phyloP scores from a whole-genome alignment of 768 basidiomycete genomes.

The Cystofilobasidium bisporidii region DNA sequence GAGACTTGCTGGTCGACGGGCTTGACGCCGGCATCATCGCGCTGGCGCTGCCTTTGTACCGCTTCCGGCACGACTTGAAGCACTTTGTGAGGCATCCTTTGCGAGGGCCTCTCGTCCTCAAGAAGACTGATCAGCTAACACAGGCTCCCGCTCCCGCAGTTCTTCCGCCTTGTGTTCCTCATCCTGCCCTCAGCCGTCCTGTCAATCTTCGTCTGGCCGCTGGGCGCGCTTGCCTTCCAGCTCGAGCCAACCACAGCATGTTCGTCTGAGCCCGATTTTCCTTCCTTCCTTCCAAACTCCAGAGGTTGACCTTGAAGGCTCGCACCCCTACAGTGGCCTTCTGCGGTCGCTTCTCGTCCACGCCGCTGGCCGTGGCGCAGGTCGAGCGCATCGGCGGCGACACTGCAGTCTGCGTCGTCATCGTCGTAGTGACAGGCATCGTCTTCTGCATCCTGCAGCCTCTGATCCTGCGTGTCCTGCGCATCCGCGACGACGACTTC shows the following conservation, averaged over 20 bases:
- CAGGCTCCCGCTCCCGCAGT: neutral
- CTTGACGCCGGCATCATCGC: slow-evolving; percentile 22
- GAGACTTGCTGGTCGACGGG: slow-evolving; percentile 14
- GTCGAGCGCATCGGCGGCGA: slow-evolving; percentile 12
- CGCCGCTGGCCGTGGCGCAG: slow-evolving; percentile 19
- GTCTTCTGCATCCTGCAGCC: slow-evolving; percentile 13
- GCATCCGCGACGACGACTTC: slow-evolving; percentile 9
- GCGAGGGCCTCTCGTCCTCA: neutral
- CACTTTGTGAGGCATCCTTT: slow-evolving; percentile 4
- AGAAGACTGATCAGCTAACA: too few relatives aligned
- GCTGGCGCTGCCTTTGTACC: slow-evolving; percentile 17
- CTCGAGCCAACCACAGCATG: slow-evolving; percentile 3
- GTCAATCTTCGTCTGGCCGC: slow-evolving; percentile 19
- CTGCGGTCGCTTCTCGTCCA: slow-evolving; percentile 20
- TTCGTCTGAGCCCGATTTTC: neutral
- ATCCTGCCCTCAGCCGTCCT: slow-evolving; percentile 16
- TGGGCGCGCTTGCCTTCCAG: slow-evolving; percentile 10
- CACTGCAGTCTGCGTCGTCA: slow-evolving; percentile 2
- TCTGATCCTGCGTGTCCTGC: neutral
- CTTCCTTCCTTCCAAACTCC: neutral
- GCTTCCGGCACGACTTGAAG: slow-evolving; percentile 6
- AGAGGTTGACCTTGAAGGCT: neutral
- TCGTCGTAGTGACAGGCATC: slow-evolving; percentile 20
- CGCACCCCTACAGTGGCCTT: slow-evolving; percentile 4
- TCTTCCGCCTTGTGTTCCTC: slow-evolving; percentile 19